Conservation (phyloP, 2,329 filamentous ascomycete genomes). For the Venturia carpophila region DNA sequence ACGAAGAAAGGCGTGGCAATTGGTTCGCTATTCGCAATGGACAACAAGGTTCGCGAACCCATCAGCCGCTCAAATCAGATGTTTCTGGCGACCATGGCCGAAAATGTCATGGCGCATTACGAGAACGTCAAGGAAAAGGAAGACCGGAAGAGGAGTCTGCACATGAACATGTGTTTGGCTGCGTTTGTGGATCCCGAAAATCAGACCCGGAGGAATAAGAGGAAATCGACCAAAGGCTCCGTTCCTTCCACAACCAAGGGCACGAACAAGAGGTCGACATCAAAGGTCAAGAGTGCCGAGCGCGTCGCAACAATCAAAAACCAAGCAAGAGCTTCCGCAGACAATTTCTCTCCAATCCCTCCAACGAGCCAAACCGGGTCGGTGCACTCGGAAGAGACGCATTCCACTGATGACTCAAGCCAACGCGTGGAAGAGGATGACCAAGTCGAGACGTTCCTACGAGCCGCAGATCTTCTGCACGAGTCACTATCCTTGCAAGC, state of each 20-base stretch:
- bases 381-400: constrained; percentile 16
- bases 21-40: constrained; percentile 28
- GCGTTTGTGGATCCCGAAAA: constrained; percentile 25
- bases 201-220: constrained; percentile 15
- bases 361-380: neutral
- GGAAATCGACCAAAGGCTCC: neutral
- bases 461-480: constrained; percentile 42
- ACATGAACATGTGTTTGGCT: constrained; percentile 26
- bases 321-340: neutral
- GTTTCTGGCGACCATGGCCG: constrained; percentile 5
- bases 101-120: constrained; percentile 12
- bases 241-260: neutral
- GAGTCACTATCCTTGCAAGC: constrained; percentile 39
- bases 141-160: constrained; percentile 25
- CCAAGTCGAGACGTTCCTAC: constrained; percentile 38
- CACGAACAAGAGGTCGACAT: neutral
- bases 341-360: neutral
- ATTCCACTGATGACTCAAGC: constrained; percentile 11
- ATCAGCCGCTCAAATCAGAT: constrained; percentile 22
- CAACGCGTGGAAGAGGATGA: constrained; percentile 27
- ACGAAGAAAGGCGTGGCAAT: constrained; percentile 29
- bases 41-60: constrained; percentile 24
- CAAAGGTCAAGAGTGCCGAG: neutral
- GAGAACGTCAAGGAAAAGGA: constrained; percentile 29
- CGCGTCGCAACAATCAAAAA: neutral